phyloP scores from a whole-genome alignment of 805 yeast species.

The Starmera quercuum region DNA sequence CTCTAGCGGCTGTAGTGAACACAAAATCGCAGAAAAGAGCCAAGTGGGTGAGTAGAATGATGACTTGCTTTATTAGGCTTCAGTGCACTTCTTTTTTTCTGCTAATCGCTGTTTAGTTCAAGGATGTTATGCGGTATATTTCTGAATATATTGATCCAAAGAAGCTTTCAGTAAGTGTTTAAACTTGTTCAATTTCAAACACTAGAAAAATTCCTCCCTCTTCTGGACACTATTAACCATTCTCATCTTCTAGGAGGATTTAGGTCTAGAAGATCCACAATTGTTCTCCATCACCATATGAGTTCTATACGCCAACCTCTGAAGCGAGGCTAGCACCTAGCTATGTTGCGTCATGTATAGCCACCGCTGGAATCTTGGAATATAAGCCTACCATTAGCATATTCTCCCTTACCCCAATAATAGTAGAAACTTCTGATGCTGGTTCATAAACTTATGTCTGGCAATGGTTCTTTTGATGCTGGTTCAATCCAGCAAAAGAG shows the following conservation, averaged over 20 bases:
- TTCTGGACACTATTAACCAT: neutral
- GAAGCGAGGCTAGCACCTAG: too few species aligned
- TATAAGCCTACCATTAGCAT: too few species aligned
- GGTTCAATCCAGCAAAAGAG: too few species aligned
- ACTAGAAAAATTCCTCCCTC: neutral
- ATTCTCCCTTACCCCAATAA: too few species aligned
- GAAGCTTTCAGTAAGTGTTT: slow-evolving; percentile 8
- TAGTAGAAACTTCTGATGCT: too few species aligned
- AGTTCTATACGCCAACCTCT: too few species aligned
- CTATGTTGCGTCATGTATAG: too few species aligned
- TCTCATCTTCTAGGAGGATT: slow-evolving; percentile 1
- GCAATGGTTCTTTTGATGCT: too few species aligned
- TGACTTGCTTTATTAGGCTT: neutral
- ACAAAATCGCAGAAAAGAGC: slow-evolving; percentile 8
- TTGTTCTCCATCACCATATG: too few species aligned
- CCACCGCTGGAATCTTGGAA: too few species aligned
- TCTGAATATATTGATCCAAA: slow-evolving; percentile 15
- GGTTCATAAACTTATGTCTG: too few species aligned
- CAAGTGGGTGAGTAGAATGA: slow-evolving; percentile 10
- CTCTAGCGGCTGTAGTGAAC: slow-evolving; percentile 1
- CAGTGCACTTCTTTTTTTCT: neutral
- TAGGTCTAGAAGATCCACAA: slow-evolving; percentile 1
- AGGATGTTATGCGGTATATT: slow-evolving; percentile 9
- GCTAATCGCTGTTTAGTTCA: slow-evolving; percentile 4
- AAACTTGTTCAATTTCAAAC: too few species aligned